Evolutionary conservation across 179 eudicot genomes (phyloP).

Genomic region (Beta corolliflora): DNA sequence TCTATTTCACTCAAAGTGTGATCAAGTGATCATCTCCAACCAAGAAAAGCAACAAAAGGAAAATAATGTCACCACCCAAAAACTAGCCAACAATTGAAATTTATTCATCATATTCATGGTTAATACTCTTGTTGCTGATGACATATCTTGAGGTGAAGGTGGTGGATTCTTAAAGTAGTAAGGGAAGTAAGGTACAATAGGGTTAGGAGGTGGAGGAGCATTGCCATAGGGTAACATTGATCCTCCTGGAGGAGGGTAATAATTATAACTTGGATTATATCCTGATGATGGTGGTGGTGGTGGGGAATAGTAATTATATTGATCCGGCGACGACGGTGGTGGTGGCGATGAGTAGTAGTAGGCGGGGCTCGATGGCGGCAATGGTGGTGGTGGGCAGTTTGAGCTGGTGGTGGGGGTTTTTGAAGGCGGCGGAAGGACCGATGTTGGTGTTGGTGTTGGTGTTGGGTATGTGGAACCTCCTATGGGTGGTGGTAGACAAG

Average conservation of each 20-base stretch:
- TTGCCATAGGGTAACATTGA: constrained; percentile 23
- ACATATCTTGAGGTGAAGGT: constrained; percentile 6
- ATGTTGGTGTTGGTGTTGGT: constrained; percentile 23
- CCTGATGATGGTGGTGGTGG: constrained; percentile 31
- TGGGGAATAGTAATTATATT: constrained; percentile 24
- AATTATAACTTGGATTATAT: constrained; percentile 19
- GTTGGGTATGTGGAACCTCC: constrained; percentile 16
- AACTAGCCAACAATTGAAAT: neutral
- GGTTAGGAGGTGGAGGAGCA: constrained; percentile 42
- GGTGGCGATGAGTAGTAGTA: constrained; percentile 20
- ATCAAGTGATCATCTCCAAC: neutral
- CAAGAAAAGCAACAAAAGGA: constrained; percentile 12
- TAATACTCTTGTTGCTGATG: constrained; percentile 17
- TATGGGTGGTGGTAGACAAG: constrained; percentile 42
- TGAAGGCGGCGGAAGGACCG: constrained; percentile 21
- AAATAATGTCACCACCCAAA: constrained; percentile 2
- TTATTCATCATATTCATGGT: neutral
- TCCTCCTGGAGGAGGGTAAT: constrained; percentile 31
- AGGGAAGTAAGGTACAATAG: constrained; percentile 37
- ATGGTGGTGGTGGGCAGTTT: constrained; percentile 28
- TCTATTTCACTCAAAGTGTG: neutral
- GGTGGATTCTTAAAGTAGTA: constrained; percentile 32
- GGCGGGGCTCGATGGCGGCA: too few relatives aligned
- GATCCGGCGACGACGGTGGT: constrained; percentile 26
- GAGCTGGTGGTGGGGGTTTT: constrained; percentile 21